Evolutionary conservation across 1,284 basidiomycete species (phyloP).

Genomic region (Mycosarcoma maydis): DNA sequence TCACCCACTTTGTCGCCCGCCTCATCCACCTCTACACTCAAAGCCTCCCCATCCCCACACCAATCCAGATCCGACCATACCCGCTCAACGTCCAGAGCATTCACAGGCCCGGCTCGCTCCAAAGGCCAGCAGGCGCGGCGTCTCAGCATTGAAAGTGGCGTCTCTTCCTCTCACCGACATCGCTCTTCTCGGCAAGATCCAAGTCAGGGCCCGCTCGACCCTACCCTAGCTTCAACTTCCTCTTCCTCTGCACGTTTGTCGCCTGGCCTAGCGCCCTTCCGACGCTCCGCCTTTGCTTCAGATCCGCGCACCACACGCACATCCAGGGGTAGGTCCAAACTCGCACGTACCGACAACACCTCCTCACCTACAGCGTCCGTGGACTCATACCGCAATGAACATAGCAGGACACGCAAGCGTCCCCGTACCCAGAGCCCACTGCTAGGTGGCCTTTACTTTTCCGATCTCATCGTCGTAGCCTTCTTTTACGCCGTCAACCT

Average conservation of each 20-base stretch:
- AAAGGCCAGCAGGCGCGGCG: conserved; percentile 43
- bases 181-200: too few species aligned
- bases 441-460: conserved; percentile 62
- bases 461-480: conserved; percentile 61
- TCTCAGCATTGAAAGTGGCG: conserved; percentile 30
- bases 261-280: conserved; percentile 9
- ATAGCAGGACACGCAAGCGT: conserved; percentile 11
- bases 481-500: conserved; percentile 59
- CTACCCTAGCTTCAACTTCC: conserved; percentile 13
- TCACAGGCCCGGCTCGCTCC: conserved; percentile 23
- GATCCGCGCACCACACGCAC: conserved; percentile 1
- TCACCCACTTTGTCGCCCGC: conserved; percentile 36
- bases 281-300: conserved; percentile 11
- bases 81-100: conserved; percentile 9
- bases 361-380: conserved; percentile 1
- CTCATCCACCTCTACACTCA: conserved; percentile 45
- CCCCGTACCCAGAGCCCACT: conserved; percentile 35
- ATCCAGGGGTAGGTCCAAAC: conserved; percentile 1
- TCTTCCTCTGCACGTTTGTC: conserved; percentile 13
- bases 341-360: background rate
- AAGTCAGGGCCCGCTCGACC: too few species aligned
- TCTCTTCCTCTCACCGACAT: conserved; percentile 21
- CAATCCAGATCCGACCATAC: conserved; percentile 3
- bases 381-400: conserved; percentile 7
- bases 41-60: conserved; percentile 9